These are phyloP conservation scores for Botryotinia globosa DNA, from an alignment of 2,329 filamentous ascomycete genomes.

Conservation along the genomic window DNA sequence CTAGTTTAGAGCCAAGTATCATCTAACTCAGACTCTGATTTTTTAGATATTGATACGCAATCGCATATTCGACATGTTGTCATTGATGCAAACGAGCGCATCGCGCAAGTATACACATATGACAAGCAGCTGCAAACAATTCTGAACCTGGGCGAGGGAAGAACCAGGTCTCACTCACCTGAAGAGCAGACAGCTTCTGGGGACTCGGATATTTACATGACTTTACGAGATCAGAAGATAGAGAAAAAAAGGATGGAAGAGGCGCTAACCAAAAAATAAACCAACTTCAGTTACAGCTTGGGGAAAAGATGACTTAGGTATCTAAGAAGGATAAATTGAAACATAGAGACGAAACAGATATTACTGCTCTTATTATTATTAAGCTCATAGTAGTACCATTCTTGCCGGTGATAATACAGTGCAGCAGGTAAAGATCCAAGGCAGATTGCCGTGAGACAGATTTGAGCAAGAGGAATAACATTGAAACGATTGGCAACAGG, in stretches of 20 bases:
- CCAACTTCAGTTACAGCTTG: background rate
- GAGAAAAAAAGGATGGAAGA: background rate
- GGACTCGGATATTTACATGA: background rate
- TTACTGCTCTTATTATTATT: background rate
- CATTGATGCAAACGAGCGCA: background rate
- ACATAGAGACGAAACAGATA: background rate
- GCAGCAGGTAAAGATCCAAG: too few species aligned
- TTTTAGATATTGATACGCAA: background rate
- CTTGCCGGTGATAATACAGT: too few species aligned
- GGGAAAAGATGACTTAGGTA: background rate
- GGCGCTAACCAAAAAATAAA: background rate
- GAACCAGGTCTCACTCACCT: background rate
- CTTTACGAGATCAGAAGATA: background rate
- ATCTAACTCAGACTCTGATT: background rate
- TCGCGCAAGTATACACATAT: constrained; percentile 4
- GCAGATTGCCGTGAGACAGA: too few species aligned
- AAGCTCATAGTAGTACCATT: background rate
- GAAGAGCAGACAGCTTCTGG: background rate
- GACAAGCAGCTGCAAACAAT: background rate
- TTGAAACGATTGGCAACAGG: too few species aligned
- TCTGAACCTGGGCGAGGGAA: constrained; percentile 4
- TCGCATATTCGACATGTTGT: background rate
- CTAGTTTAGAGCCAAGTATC: background rate
- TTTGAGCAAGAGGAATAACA: too few species aligned
- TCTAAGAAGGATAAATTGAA: background rate